Evolutionary conservation across 2,329 filamentous ascomycete species (phyloP).

Genomic region (Cadophora sp.): DNA sequence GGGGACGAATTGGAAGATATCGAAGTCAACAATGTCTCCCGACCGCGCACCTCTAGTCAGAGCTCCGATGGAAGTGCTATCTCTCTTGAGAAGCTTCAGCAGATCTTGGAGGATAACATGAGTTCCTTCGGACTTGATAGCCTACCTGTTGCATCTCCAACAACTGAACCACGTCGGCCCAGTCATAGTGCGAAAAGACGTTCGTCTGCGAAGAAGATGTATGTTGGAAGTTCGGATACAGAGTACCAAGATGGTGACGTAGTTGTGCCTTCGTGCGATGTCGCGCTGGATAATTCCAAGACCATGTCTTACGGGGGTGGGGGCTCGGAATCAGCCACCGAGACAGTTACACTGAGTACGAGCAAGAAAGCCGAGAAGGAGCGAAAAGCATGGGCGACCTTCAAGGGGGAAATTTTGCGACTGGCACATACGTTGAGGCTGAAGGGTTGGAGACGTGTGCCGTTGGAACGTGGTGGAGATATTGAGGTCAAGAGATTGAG

Average conservation of each 20-base stretch:
- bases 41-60: constrained; percentile 59
- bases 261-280: constrained; percentile 85
- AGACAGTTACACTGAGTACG: constrained; percentile 49
- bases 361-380: constrained; percentile 67
- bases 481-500: constrained; percentile 80
- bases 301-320: constrained; percentile 78
- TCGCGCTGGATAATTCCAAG: constrained; percentile 86
- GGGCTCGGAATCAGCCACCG: constrained; percentile 46
- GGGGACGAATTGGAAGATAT: constrained; percentile 33
- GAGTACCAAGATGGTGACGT: constrained; percentile 83
- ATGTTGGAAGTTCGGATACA: constrained; percentile 76
- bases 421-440: constrained; percentile 87
- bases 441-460: constrained; percentile 89
- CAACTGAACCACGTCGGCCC: constrained; percentile 33
- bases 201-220: constrained; percentile 35
- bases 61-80: constrained; percentile 72
- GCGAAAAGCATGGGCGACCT: constrained; percentile 78
- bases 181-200: constrained; percentile 26
- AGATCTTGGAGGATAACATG: constrained; percentile 76
- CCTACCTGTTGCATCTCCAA: constrained; percentile 36
- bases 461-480: constrained; percentile 71
- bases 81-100: constrained; percentile 81
- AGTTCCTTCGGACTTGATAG: constrained; percentile 44
- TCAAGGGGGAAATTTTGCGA: constrained; percentile 92
- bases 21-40: constrained; percentile 25